Base-by-base conservation (phyloP, 1,284 basidiomycete species). In the Coniophora puteana region DNA sequence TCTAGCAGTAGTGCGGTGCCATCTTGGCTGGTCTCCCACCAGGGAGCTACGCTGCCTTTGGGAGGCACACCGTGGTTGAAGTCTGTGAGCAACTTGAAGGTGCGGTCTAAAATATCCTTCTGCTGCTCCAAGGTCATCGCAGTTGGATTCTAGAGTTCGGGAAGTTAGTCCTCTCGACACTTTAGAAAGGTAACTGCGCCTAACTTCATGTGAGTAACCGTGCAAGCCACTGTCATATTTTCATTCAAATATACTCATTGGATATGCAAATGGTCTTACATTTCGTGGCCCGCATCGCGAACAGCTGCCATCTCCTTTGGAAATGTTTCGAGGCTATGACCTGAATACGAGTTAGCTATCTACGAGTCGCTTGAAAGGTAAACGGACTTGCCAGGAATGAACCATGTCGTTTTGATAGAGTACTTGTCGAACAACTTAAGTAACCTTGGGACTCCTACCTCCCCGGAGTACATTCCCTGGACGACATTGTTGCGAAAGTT, bases 1-100 rank as follows among this genome's bases (percentile, higher is more conserved):
- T 83, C 78, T 13, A 88, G 69, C 14, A 89, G 63, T 21, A 89
- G 66, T n/a, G 77, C 63, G 0, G 76, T 79, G 1, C 79, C 79
- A 58, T 87, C 84, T 44, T 74, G 76, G 62, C 76, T 82, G 2
- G 76, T 79, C 58, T 90, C 86, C 83, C 85, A 90, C 83, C 84
- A 89, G 0, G 85, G 83, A 8, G 84, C 83, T 25, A 88, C 82
- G 42, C 69, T 69, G 12, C 80, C 78, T 54, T 77, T 76, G 1
- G 86, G 86, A 13, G 82, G 71, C 18, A 77, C 65, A n/a, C 78
- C 78, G 41, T 78, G 68, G 54, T 80, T 83, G 57, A 90, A 89
- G 5, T 75, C 66, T 4, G 84, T 87, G 38, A 89, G 63, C 23
- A 83, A 68, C 12, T 76, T 63, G 59, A 74, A 74, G 0, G 85